These are phyloP conservation scores for Apostasia shenzhenica DNA, from an alignment of 106 monocot genomes.

Conservation along the genomic window DNA sequence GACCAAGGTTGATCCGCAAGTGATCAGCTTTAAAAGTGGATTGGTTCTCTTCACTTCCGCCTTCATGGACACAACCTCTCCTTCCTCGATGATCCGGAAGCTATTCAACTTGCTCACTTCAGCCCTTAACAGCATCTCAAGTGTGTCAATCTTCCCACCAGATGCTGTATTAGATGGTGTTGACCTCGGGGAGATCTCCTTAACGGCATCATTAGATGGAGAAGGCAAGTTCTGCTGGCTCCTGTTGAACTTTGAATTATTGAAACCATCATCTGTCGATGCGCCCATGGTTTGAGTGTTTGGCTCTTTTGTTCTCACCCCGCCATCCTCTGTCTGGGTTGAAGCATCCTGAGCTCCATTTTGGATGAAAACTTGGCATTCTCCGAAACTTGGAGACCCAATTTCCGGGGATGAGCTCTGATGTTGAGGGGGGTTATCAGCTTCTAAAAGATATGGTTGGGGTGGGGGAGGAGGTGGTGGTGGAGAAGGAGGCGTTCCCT, in stretches of 20 bases:
- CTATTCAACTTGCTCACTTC: slow-evolving; percentile 30
- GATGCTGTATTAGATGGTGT: slow-evolving; percentile 21
- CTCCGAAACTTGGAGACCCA: slow-evolving; percentile 12
- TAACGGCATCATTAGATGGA: slow-evolving; percentile 1
- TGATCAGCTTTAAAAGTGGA: slow-evolving; percentile 53
- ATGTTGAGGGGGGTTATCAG: slow-evolving; percentile 15
- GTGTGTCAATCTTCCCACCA: slow-evolving; percentile 39
- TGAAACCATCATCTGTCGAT: slow-evolving; percentile 29
- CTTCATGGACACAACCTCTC: slow-evolving; percentile 24
- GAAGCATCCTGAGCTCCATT: slow-evolving; percentile 36
- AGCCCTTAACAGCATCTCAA: slow-evolving; percentile 51
- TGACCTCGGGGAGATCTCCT: slow-evolving; percentile 23
- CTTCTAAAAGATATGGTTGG: slow-evolving; percentile 3
- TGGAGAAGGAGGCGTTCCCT: slow-evolving; percentile 17
- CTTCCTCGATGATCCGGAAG: slow-evolving; percentile 41
- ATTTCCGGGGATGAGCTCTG: slow-evolving; percentile 6
- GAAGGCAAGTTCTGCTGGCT: neutral
- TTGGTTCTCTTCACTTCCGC: slow-evolving; percentile 39
- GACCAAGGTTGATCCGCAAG: slow-evolving; percentile 63
- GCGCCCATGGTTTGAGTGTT: slow-evolving; percentile 5
- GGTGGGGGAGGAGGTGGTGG: slow-evolving; percentile 14
- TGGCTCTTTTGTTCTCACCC: slow-evolving; percentile 3
- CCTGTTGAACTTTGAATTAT: slow-evolving; percentile 7
- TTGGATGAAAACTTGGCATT: slow-evolving; percentile 28
- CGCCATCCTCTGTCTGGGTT: slow-evolving; percentile 49